Base-by-base conservation (phyloP, 2,329 filamentous ascomycete genomes). In the Diaporthe sp. region DNA sequence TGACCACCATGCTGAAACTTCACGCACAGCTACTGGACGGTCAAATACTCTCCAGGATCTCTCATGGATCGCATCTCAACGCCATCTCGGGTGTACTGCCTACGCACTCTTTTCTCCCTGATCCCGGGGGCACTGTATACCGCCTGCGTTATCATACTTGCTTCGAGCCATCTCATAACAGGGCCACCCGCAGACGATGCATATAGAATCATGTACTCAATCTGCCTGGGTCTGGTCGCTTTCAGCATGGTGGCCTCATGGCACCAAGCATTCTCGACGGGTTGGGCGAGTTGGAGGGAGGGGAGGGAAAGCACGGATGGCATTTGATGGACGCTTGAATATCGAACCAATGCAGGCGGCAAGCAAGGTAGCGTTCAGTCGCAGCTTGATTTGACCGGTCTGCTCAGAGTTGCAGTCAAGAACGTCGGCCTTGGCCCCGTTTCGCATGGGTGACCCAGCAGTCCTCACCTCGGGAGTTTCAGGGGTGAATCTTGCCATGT, bases 161-260 rank as follows among this genome's bases (percentile, higher is more conserved):
- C 62, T 4, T 37, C 28, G 3, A 67, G 44, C 12, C 28, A 17
- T 25, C 62, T 67, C 19, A 51, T 51, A 9, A 17, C 19, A 37
- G 62, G 62, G 4, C 62, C 62, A 37, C 4, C 44, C 4, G 62
- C 62, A 67, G 62, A 67, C 25, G 62, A 51, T n/a, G 62, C 6
- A 12, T 67, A 67, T 22, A 34, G 28, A 25, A 37, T 67, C 28
- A 67, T 67, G 62, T 68, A 68, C 22, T 17, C 62, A 17, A 12
- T 68, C 46, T 68, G 62, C 25, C 31, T 53, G 22, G 31, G 46
- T n/a, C 62, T 68, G 46, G 31, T 68, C 12, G 22, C 22, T 17
- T 68, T 68, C 46, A 53, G 62, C 22, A 53, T 68, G 44, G n/a
- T 53, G 13, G 62, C 15, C 39, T 68, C 62, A n/a, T 37, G 19